Evolutionary conservation across 495 filamentous ascomycete genomes (phyloP).

Genomic region (Annulohypoxylon moriforme): DNA sequence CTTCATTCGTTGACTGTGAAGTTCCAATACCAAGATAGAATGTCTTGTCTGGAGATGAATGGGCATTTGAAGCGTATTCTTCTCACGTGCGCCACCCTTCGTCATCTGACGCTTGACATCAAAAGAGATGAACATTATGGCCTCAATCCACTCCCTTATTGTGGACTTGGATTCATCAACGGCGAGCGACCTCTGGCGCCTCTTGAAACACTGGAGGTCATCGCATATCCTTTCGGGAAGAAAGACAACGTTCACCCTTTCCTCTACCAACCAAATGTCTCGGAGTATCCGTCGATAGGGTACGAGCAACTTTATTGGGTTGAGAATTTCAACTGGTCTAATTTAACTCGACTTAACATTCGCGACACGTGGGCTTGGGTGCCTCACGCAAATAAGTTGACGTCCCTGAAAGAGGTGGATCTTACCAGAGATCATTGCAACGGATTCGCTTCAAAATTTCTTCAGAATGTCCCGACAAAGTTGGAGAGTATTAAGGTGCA

Average conservation of each 20-base stretch:
- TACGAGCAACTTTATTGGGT: slow-evolving; percentile 7
- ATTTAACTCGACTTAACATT: neutral
- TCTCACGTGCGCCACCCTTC: slow-evolving; percentile 13
- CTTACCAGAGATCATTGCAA: neutral
- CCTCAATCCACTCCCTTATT: neutral
- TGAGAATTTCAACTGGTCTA: neutral
- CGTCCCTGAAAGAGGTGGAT: slow-evolving; percentile 4
- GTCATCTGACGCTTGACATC: slow-evolving; percentile 2
- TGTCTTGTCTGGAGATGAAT: neutral
- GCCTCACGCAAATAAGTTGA: neutral
- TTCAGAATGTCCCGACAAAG: neutral
- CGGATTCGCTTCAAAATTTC: neutral
- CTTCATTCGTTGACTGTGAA: neutral
- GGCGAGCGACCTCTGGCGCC: slow-evolving; percentile 2
- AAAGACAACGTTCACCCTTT: neutral
- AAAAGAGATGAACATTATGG: neutral
- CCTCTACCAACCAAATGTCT: neutral
- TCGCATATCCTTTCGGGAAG: slow-evolving; percentile 9
- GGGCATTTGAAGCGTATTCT: neutral
- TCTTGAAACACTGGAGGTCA: slow-evolving; percentile 4
- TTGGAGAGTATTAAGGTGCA: slow-evolving; percentile 20
- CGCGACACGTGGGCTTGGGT: neutral
- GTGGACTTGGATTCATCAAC: neutral
- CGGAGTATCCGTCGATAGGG: neutral
- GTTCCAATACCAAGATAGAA: neutral